Base-by-base conservation (phyloP, 306 rosid species). In the Casuarina cunninghamiana region DNA sequence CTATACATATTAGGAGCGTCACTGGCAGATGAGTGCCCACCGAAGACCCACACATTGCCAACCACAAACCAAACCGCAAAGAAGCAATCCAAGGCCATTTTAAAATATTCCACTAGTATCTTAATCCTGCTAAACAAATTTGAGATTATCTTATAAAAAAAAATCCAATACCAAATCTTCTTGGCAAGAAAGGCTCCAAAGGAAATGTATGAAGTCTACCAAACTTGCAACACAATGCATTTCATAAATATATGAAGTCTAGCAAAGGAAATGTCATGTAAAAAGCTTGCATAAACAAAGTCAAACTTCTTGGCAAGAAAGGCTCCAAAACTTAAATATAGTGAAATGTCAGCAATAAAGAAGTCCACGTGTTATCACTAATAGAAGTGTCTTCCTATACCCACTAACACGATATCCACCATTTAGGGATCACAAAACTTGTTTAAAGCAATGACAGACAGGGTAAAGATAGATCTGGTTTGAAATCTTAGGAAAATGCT, bases 1-100 rank as follows among this genome's bases (percentile, higher is more conserved):
- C 98, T 84, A 80, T 95, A 95, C 92, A 92, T 82, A 82, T 95
- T 95, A 65, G 98, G 97, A 89, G 98, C 96, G 3, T 77, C 91
- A 10, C 50, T 71, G 0, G 84, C 87, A 53, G 98, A 92, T 11
- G 96, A 84, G 76, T 79, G 95, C 67, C 98, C 97, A 37, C 98
- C 97, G 83, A 95, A 95, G 86, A 95, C 89, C 98, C 98, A 95
- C 45, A 95, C 97, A 74, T 95, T 95, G 78, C 98, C 98, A 76
- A 95, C 96, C 77, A 95, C 97, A 72, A 95, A 95, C 98, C 98
- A 95, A 84, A 95, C 89, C 21, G 97, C 97, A 75, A 95, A 95
- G 89, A 95, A 95, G 85, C 97, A 95, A 88, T 95, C 99, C 81
- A 93, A 74, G 75, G 89, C 89, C 91, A 95, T 90, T 88, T 95